Evolutionary conservation across 192 early-diverging fungal species (phyloP).

Genomic region (Coemansia sp.): DNA sequence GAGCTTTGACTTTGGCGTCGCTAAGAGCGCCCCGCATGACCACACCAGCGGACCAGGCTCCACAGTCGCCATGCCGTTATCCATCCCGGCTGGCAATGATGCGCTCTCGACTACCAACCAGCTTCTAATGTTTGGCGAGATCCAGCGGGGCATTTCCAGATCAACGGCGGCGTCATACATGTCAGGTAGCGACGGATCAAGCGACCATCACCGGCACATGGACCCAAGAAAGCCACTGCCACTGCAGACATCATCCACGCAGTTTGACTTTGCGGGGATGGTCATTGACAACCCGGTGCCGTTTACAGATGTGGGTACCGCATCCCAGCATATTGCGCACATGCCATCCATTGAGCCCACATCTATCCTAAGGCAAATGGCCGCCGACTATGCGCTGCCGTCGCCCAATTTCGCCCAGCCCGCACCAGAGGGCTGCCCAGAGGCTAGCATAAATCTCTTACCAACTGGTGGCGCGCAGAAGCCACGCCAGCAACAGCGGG

Average conservation of each 20-base stretch:
- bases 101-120: slow-evolving; percentile 2
- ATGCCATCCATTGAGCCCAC: neutral
- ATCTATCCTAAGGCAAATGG: slow-evolving; percentile 28
- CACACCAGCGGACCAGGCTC: neutral
- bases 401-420: slow-evolving; percentile 4
- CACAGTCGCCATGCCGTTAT: neutral
- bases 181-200: neutral
- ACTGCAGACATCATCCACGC: slow-evolving; percentile 3
- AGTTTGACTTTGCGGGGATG: slow-evolving; percentile 43
- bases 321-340: neutral
- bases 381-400: slow-evolving; percentile 15
- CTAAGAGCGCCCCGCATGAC: neutral
- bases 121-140: slow-evolving; percentile 9
- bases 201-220: neutral
- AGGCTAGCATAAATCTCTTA: neutral
- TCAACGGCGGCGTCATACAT: slow-evolving; percentile 13
- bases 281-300: slow-evolving; percentile 15
- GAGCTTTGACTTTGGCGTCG: slow-evolving; percentile 8
- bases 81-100: slow-evolving; percentile 12
- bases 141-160: slow-evolving; percentile 5
- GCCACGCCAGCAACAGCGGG: slow-evolving; percentile 19
- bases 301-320: neutral
- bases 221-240: slow-evolving; percentile 1
- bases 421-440: neutral
- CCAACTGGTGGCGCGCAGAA: neutral